Percentiles rank a stretch among this genome's conserved stretches.
These are phyloP conservation scores for Candida labiduridarum DNA, from an alignment of 1,139 yeast species.

Conservation along the genomic window DNA sequence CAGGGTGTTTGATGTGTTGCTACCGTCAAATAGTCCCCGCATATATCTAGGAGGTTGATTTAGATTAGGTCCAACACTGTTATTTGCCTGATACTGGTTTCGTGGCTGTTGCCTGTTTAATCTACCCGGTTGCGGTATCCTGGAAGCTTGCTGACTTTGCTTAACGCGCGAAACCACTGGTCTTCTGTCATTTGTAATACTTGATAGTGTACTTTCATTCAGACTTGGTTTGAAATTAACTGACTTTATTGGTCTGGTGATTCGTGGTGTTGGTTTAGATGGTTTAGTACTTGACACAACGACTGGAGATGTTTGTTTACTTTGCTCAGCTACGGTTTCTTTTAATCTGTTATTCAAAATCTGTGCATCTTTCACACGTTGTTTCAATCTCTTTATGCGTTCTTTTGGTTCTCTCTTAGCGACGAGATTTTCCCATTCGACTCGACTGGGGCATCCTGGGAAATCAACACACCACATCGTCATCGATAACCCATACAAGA, in stretches of 20 bases:
- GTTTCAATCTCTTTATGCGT: conserved; percentile 25
- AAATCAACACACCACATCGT: conserved; percentile 72
- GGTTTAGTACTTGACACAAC: background rate
- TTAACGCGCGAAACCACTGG: background rate
- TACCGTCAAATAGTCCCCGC: conserved; percentile 39
- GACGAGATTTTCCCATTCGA: conserved; percentile 37
- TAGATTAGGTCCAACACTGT: conserved; percentile 31
- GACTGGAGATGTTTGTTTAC: conserved; percentile 5
- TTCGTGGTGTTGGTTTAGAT: background rate
- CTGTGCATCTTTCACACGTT: conserved; percentile 24
- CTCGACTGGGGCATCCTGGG: conserved; percentile 42
- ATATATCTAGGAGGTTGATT: conserved; percentile 49
- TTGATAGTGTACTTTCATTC: background rate
- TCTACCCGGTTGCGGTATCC: conserved; percentile 19
- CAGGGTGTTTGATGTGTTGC: conserved; percentile 14
- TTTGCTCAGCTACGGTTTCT: conserved; percentile 19
- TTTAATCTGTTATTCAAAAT: conserved; percentile 31
- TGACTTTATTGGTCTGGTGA: background rate
- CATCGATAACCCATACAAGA: conserved; percentile 61
- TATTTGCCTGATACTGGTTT: background rate
- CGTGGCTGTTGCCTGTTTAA: background rate
- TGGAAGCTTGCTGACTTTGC: conserved; percentile 17
- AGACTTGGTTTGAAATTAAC: conserved; percentile 5
- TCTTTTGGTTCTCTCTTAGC: conserved; percentile 28
- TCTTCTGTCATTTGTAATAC: background rate